A percentile compares a stretch with the other conserved stretches of the same genome.
Conservation (phyloP, 2,329 filamentous ascomycete species). For the Pezicula radicicola region DNA sequence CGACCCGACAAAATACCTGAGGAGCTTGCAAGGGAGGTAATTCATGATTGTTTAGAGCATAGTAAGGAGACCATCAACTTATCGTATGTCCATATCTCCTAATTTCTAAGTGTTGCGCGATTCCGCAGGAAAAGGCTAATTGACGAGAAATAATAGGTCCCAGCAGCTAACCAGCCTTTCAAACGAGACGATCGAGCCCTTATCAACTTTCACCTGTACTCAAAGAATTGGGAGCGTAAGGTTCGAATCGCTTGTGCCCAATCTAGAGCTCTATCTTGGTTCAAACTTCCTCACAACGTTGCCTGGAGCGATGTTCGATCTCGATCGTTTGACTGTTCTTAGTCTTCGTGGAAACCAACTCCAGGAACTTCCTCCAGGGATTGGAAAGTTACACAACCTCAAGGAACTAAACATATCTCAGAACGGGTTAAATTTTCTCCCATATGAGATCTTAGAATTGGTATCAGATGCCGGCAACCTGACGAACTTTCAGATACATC, state of each 20-base stretch:
- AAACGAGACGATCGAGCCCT: conserved; percentile 52
- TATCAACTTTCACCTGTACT: conserved; percentile 52
- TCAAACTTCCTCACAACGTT: conserved; percentile 54
- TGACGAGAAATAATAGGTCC: conserved; percentile 11
- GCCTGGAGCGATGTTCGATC: conserved; percentile 58
- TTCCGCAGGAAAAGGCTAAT: no score
- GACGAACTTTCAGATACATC: conserved; percentile 51
- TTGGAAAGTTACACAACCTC: conserved; percentile 56
- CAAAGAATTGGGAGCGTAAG: conserved; percentile 15
- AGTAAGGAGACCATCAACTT: conserved; percentile 60
- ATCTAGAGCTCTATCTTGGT: conserved; percentile 59
- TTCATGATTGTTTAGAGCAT: conserved; percentile 53
- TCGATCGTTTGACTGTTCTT: conserved; percentile 60
- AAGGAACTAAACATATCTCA: conserved; percentile 63
- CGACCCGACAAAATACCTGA: conserved; percentile 29
- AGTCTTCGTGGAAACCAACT: conserved; percentile 65
- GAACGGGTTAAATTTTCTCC: conserved; percentile 58
- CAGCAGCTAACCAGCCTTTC: conserved; percentile 46
- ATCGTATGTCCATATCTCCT: conserved; percentile 41
- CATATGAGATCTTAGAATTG: conserved; percentile 59
- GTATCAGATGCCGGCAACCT: conserved; percentile 44
- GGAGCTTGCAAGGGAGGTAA: conserved; percentile 39
- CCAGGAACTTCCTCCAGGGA: conserved; percentile 55
- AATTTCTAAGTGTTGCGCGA: no score
- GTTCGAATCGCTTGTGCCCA: conserved; percentile 56